A percentile compares a stretch with the other conserved stretches of the same genome.
Evolutionary conservation across 2,329 filamentous ascomycete genomes (phyloP).

Genomic region (Arthroderma sp.): DNA sequence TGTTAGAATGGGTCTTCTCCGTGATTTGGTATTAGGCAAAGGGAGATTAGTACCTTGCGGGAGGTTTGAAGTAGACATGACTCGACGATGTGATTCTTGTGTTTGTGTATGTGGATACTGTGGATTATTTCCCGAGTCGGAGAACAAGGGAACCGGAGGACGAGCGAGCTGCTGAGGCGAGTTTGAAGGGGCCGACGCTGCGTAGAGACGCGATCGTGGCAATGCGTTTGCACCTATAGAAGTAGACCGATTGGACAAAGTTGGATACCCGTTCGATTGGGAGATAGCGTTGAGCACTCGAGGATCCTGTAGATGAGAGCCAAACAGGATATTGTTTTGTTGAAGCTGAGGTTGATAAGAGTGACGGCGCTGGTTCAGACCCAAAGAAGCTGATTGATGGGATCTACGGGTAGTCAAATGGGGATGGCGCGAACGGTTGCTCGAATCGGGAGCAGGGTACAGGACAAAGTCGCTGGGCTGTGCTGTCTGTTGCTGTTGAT

Average conservation of each 20-base stretch:
- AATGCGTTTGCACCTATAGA: conserved; percentile 20
- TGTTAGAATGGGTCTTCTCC: neutral
- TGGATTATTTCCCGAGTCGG: conserved; percentile 15
- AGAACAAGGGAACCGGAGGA: conserved; percentile 28
- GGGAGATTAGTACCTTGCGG: conserved; percentile 18
- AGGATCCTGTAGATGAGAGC: conserved; percentile 26
- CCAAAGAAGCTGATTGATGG: neutral
- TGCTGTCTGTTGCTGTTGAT: conserved; percentile 16
- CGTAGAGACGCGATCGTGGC: conserved; percentile 18
- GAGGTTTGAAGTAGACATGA: conserved; percentile 29
- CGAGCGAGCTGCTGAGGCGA: conserved; percentile 21
- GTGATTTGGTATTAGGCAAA: too few relatives aligned
- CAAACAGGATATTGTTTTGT: conserved; percentile 21
- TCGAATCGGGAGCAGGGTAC: conserved; percentile 18
- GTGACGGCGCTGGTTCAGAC: conserved; percentile 2
- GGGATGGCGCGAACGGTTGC: neutral
- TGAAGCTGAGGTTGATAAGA: conserved; percentile 12
- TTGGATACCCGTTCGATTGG: conserved; percentile 26
- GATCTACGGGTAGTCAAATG: conserved; percentile 2
- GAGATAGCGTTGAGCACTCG: conserved; percentile 27
- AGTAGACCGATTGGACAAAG: conserved; percentile 26
- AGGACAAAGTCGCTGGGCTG: conserved; percentile 33
- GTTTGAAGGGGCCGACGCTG: conserved; percentile 27
- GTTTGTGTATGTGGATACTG: conserved; percentile 19
- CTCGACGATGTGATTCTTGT: conserved; percentile 19